phyloP scores from a whole-genome alignment of 2,329 filamentous ascomycete genomes.

The Phialemoniopsis sp. region DNA sequence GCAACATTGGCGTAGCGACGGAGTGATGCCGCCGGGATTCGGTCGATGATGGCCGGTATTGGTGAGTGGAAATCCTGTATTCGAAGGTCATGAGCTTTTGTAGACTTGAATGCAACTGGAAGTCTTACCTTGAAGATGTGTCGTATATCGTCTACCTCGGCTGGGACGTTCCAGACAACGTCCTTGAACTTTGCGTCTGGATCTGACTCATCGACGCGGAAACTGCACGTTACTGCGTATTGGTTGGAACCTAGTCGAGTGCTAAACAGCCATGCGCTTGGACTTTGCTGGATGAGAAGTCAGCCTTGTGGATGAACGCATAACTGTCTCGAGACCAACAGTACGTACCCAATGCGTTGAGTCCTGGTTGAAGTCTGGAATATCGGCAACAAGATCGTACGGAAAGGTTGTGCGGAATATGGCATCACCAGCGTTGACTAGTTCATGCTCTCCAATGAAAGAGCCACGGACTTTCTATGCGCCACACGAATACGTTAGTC shows the following conservation, averaged over 20 bases:
- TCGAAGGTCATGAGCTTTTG: no score
- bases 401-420: conserved; percentile 7
- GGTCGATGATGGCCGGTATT: conserved; percentile 5
- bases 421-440: conserved; percentile 4
- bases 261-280: background rate
- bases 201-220: conserved; percentile 3
- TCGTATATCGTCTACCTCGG: conserved; percentile 3
- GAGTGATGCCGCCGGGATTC: conserved; percentile 3
- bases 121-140: background rate
- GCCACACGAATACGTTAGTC: no score
- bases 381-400: conserved; percentile 4
- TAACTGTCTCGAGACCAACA: no score
- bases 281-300: no score
- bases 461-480: conserved; percentile 3
- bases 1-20: conserved; percentile 5
- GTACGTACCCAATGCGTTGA: conserved; percentile 5
- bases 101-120: background rate
- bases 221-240: conserved; percentile 6
- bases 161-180: conserved; percentile 2
- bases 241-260: conserved; percentile 1
- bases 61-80: conserved; percentile 2
- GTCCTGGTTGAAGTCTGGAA: conserved; percentile 3
- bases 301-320: no score
- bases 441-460: conserved; percentile 2
- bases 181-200: conserved; percentile 1